Evolutionary conservation across 1,284 basidiomycete genomes (phyloP).

Genomic region (Termitomyces sp.): DNA sequence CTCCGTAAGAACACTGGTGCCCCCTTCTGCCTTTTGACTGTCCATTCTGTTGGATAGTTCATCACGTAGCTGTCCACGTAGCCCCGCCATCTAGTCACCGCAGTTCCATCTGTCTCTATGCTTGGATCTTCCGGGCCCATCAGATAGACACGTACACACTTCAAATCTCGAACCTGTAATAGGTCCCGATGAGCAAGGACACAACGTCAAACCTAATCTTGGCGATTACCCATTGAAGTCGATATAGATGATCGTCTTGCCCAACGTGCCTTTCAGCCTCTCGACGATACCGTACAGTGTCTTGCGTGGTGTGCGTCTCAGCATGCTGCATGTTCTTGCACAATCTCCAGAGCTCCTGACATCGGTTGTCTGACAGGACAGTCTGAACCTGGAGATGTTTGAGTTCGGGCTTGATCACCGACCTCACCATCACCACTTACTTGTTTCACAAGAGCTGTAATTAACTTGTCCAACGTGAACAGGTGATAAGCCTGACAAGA

Average conservation of each 20-base stretch:
- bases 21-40: slow-evolving; percentile 41
- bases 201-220: slow-evolving; percentile 19
- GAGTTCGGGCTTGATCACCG: not conserved
- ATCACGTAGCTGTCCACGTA: slow-evolving; percentile 87
- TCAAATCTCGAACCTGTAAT: slow-evolving; percentile 54
- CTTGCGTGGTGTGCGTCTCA: slow-evolving; percentile 58
- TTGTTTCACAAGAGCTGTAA: slow-evolving; percentile 85
- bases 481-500: slow-evolving; percentile 68
- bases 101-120: slow-evolving; percentile 43
- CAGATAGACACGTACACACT: slow-evolving; percentile 73
- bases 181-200: slow-evolving; percentile 13
- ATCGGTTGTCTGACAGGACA: slow-evolving; percentile 69
- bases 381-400: slow-evolving; percentile 65
- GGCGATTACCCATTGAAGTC: slow-evolving; percentile 81
- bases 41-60: slow-evolving; percentile 67
- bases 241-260: slow-evolving; percentile 87
- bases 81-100: slow-evolving; percentile 68
- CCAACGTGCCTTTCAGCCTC: slow-evolving; percentile 85
- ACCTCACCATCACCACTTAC: slow-evolving; percentile 37
- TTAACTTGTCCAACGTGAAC: slow-evolving; percentile 90
- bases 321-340: slow-evolving; percentile 51
- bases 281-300: slow-evolving; percentile 86
- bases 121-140: slow-evolving; percentile 81
- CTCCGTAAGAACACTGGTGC: slow-evolving; percentile 41
- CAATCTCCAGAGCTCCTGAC: slow-evolving; percentile 67